These are phyloP conservation scores for Mucor velutinosus DNA, from an alignment of 371 early-diverging fungal genomes.

Conservation along the genomic window DNA sequence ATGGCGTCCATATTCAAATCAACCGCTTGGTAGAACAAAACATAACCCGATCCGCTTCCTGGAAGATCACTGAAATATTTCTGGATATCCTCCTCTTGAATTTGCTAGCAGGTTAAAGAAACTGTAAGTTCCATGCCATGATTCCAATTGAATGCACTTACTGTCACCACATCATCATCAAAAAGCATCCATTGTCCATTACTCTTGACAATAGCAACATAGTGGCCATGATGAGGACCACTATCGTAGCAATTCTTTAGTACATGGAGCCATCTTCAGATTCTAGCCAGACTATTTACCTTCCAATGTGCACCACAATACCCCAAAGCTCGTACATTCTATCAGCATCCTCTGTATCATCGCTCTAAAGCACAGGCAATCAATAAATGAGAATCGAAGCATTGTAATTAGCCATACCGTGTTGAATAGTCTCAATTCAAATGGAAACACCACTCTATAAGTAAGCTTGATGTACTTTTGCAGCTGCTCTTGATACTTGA, in stretches of 20 bases:
- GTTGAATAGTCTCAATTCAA: slow-evolving; percentile 92
- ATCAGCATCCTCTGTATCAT: slow-evolving; percentile 85
- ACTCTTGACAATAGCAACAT: slow-evolving; percentile 89
- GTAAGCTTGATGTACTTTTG: slow-evolving; percentile 90
- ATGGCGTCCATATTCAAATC: slow-evolving; percentile 47
- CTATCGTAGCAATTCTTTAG: slow-evolving; percentile 33
- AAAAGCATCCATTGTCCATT: slow-evolving; percentile 89
- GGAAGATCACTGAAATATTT: slow-evolving; percentile 85
- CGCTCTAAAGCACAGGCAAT: slow-evolving; percentile 48
- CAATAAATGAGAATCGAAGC: background rate
- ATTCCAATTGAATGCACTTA: slow-evolving; percentile 29
- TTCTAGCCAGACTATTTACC: slow-evolving; percentile 30
- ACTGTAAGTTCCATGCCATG: background rate
- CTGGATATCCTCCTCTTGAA: slow-evolving; percentile 79
- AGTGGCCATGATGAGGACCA: slow-evolving; percentile 97
- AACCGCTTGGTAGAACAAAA: slow-evolving; percentile 77
- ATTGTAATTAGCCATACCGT: slow-evolving; percentile 56
- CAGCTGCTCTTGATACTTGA: slow-evolving; percentile 93
- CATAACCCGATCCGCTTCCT: slow-evolving; percentile 81
- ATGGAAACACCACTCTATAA: slow-evolving; percentile 93
- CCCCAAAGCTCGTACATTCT: slow-evolving; percentile 87
- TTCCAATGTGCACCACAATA: slow-evolving; percentile 94
- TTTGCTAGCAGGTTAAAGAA: slow-evolving; percentile 36
- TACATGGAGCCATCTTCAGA: background rate
- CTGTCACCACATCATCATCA: slow-evolving; percentile 92